These are phyloP conservation scores for Clavispora santaluciae DNA, from an alignment of 805 yeast genomes.

Conservation along the genomic window DNA sequence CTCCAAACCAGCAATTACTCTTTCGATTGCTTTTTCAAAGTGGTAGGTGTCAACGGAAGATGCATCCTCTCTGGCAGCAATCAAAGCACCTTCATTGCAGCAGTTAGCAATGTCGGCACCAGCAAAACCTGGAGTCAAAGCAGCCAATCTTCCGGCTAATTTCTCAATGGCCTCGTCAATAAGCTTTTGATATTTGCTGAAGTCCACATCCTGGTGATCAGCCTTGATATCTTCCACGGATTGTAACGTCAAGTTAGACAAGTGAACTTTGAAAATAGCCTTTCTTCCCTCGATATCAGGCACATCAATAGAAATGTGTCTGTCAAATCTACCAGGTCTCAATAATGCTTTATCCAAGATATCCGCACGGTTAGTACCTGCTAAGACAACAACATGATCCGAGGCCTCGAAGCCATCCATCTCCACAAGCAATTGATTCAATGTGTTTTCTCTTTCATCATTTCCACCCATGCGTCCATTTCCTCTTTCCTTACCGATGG, in stretches of 20 bases:
- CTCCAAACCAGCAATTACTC: conserved; percentile 95
- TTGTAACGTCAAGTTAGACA: conserved; percentile 60
- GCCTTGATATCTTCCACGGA: conserved; percentile 34
- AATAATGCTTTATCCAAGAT: conserved; percentile 86
- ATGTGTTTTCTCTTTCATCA: conserved; percentile 95
- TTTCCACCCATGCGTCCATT: conserved; percentile 80
- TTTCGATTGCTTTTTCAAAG: conserved; percentile 94
- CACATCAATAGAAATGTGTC: conserved; percentile 85
- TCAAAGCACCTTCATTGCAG: conserved; percentile 95
- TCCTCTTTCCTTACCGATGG: conserved; percentile 92
- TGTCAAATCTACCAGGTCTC: conserved; percentile 97
- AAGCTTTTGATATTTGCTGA: conserved; percentile 34
- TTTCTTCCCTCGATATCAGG: conserved; percentile 96
- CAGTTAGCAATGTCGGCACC: conserved; percentile 99
- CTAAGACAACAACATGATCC: conserved; percentile 93
- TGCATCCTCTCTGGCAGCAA: conserved; percentile 84
- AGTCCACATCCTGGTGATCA: conserved; percentile 33
- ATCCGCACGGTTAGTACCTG: conserved; percentile 96
- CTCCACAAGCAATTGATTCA: conserved; percentile 92
- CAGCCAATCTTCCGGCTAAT: conserved; percentile 84
- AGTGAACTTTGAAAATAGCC: conserved; percentile 85
- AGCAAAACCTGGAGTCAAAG: conserved; percentile 95
- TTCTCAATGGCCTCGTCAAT: conserved; percentile 27
- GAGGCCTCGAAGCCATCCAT: conserved; percentile 95
- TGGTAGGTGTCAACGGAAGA: conserved; percentile 67